phyloP scores from a whole-genome alignment of 1,284 basidiomycete species.

The Marasmius fiardii region DNA sequence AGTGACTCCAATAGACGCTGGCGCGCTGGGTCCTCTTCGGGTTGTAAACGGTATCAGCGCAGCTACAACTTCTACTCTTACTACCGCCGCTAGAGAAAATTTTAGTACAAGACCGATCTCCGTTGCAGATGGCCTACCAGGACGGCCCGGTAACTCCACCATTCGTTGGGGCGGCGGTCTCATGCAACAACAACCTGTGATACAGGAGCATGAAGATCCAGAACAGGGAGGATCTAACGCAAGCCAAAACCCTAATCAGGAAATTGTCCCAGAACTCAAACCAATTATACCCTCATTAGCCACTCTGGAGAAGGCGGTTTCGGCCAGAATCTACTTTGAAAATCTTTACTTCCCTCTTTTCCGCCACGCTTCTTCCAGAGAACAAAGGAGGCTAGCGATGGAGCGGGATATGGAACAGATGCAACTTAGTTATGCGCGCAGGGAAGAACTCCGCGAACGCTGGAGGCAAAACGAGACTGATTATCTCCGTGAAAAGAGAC shows the following conservation, averaged over 20 bases:
- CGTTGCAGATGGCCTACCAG: slow-evolving; percentile 50
- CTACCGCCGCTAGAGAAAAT: slow-evolving; percentile 70
- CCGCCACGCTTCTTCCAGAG: slow-evolving; percentile 79
- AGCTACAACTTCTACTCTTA: slow-evolving; percentile 61
- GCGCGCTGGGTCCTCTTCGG: slow-evolving; percentile 54
- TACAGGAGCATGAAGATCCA: slow-evolving; percentile 54
- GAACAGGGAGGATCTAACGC: slow-evolving; percentile 23
- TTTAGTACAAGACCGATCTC: slow-evolving; percentile 38
- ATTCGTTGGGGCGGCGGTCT: slow-evolving; percentile 59
- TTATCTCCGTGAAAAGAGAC: slow-evolving; percentile 81
- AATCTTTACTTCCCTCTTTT: slow-evolving; percentile 93
- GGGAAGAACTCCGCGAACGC: slow-evolving; percentile 67
- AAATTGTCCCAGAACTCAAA: slow-evolving; percentile 37
- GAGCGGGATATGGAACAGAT: slow-evolving; percentile 83
- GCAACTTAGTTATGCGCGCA: slow-evolving; percentile 67
- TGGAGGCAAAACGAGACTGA: slow-evolving; percentile 89
- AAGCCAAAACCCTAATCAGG: slow-evolving; percentile 20
- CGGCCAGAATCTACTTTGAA: slow-evolving; percentile 94
- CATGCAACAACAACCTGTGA: slow-evolving; percentile 54
- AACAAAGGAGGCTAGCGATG: slow-evolving; percentile 81
- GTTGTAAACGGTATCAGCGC: slow-evolving; percentile 80
- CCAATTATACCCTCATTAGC: slow-evolving; percentile 79
- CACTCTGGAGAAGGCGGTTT: slow-evolving; percentile 91
- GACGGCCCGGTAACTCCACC: slow-evolving; percentile 57
- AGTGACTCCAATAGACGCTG: slow-evolving; percentile 34